Conservation (phyloP, 305 asterid species). For the Fraxinus paxiana region DNA sequence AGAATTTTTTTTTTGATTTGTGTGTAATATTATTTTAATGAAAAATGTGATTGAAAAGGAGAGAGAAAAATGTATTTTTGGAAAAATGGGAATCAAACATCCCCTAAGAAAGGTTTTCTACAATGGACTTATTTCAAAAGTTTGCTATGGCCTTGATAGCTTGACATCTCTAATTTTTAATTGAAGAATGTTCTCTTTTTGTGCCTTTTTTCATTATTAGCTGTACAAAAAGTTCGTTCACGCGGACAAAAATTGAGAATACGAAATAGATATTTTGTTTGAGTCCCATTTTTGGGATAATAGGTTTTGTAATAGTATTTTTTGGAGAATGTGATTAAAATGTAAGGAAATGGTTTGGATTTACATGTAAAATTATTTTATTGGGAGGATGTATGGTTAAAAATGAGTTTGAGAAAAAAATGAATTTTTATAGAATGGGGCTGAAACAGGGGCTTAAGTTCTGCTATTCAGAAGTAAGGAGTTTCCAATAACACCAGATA, state of each 20-base stretch:
- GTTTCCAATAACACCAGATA: not conserved
- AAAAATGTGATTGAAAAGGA: not conserved
- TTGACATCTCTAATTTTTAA: not conserved
- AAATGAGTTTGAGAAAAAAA: not conserved
- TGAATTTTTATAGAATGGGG: not conserved
- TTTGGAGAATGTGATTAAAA: not conserved
- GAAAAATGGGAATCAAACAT: not conserved
- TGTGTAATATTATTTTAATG: not conserved
- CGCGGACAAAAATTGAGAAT: not conserved
- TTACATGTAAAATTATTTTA: not conserved
- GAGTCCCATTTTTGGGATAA: not conserved
- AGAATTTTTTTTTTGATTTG: not conserved
- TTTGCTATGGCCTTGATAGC: not conserved
- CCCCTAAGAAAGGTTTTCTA: not conserved
- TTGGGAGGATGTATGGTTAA: not conserved
- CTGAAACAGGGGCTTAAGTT: not conserved
- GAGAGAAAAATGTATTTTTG: not conserved
- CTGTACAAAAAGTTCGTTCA: not conserved
- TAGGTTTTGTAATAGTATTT: not conserved
- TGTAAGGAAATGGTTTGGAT: not conserved
- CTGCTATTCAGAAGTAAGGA: not conserved
- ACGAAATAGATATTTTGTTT: not conserved
- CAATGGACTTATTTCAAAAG: not conserved
- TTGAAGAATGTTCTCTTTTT: not conserved
- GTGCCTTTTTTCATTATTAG: not conserved